Evolutionary conservation across 768 basidiomycete genomes (phyloP).

Genomic region (Boletus tomentosulus): DNA sequence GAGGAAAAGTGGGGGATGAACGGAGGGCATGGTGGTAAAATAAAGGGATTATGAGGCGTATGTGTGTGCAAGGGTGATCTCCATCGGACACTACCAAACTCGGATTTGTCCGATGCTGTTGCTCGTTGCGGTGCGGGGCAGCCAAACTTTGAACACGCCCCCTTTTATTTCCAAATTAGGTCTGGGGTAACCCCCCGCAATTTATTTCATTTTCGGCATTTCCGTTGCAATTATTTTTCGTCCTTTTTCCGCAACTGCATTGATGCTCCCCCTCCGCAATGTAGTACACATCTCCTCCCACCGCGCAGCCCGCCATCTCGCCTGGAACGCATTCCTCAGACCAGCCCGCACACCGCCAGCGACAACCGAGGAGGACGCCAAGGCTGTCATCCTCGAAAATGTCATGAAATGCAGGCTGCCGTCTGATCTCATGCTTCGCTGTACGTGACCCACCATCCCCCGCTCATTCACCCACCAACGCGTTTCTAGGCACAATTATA

Average conservation of each 20-base stretch:
- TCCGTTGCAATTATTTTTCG: constrained; percentile 18
- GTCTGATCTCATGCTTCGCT: constrained; percentile 85
- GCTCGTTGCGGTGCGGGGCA: constrained; percentile 18
- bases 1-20: background rate
- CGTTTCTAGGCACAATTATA: constrained; percentile 70
- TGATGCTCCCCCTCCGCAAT: constrained; percentile 38
- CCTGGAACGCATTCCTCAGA: constrained; percentile 27
- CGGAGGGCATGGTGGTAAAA: constrained; percentile 54
- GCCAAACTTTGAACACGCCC: constrained; percentile 3
- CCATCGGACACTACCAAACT: constrained; percentile 27
- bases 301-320: constrained; percentile 9
- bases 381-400: constrained; percentile 74
- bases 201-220: constrained; percentile 17
- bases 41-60: constrained; percentile 28
- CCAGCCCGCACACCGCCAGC: constrained; percentile 14
- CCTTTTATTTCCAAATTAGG: constrained; percentile 8
- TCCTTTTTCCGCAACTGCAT: constrained; percentile 20
- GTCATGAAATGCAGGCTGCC: constrained; percentile 86
- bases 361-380: constrained; percentile 63
- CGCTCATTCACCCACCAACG: constrained; percentile 11
- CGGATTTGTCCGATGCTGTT: constrained; percentile 28
- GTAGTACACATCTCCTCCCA: constrained; percentile 22
- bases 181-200: constrained; percentile 16
- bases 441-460: constrained; percentile 45
- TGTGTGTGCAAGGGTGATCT: constrained; percentile 39